Percentiles rank a stretch among this genome's conserved stretches.
phyloP scores from a whole-genome alignment of 2,329 filamentous ascomycete genomes.

The Phialocephala sp. region DNA sequence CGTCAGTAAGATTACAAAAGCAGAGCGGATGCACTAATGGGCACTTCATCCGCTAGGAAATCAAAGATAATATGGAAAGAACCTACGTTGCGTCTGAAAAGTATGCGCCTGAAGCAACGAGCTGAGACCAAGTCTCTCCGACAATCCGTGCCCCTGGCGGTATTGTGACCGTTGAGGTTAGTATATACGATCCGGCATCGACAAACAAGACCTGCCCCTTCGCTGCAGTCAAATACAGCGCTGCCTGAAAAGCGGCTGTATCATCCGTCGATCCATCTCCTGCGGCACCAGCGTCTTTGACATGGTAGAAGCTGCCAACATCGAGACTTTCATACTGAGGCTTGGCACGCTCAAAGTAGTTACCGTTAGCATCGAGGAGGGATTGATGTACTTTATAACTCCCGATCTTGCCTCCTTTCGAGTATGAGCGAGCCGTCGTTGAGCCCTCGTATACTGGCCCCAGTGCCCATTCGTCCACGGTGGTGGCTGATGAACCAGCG shows the following conservation, averaged over 20 bases:
- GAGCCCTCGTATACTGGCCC: slow-evolving; percentile 19
- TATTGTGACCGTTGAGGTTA: slow-evolving; percentile 53
- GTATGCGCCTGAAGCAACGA: slow-evolving; percentile 43
- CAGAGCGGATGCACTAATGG: too few relatives aligned
- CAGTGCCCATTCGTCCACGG: slow-evolving; percentile 13
- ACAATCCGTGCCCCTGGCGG: slow-evolving; percentile 48
- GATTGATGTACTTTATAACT: slow-evolving; percentile 4
- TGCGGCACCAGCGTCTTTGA: slow-evolving; percentile 72
- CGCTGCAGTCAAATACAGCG: slow-evolving; percentile 31
- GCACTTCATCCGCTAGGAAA: background rate
- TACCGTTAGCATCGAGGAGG: background rate
- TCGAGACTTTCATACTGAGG: slow-evolving; percentile 47
- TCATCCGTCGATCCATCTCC: slow-evolving; percentile 76
- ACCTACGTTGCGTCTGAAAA: slow-evolving; percentile 43
- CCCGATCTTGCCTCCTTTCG: slow-evolving; percentile 13
- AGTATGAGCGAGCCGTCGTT: slow-evolving; percentile 10
- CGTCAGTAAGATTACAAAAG: slow-evolving; percentile 4
- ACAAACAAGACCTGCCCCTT: slow-evolving; percentile 55
- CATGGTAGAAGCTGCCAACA: slow-evolving; percentile 47
- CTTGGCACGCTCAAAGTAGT: slow-evolving; percentile 37
- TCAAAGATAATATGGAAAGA: background rate
- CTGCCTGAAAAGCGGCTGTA: slow-evolving; percentile 58
- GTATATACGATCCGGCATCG: slow-evolving; percentile 56
- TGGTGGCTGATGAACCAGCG: background rate
- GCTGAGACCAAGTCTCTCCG: slow-evolving; percentile 49